phyloP scores from a whole-genome alignment of 305 asterid species.

The Plantago rigida region DNA sequence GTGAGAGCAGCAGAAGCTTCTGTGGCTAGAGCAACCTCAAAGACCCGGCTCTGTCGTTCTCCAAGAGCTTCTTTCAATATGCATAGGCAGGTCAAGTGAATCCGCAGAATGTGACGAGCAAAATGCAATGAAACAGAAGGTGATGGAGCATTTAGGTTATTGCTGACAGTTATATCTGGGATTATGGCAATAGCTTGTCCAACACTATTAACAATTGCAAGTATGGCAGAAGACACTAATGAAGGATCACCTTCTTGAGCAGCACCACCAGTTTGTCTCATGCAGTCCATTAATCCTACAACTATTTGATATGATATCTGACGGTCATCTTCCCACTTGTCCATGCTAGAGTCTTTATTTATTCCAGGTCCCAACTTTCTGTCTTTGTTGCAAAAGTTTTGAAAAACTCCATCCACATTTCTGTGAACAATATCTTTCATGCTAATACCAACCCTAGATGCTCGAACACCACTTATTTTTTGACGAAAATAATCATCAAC shows the following conservation, averaged over 20 bases:
- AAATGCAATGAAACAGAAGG: constrained; percentile 49
- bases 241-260: constrained; percentile 99
- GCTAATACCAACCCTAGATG: constrained; percentile 71
- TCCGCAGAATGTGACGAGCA: constrained; percentile 62
- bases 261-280: constrained; percentile 99
- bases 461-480: constrained; percentile 69
- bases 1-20: constrained; percentile 78
- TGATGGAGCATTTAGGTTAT: constrained; percentile 41
- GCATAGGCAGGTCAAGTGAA: constrained; percentile 71
- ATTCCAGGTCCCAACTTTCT: constrained; percentile 51
- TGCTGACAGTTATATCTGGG: constrained; percentile 55
- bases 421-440: constrained; percentile 86
- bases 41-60: constrained; percentile 94
- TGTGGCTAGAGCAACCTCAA: constrained; percentile 94
- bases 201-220: constrained; percentile 70
- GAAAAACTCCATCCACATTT: constrained; percentile 69
- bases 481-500: constrained; percentile 87
- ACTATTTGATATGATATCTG: constrained; percentile 77
- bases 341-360: constrained; percentile 46
- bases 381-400: constrained; percentile 50
- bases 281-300: constrained; percentile 85
- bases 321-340: constrained; percentile 64
- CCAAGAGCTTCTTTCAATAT: constrained; percentile 93
- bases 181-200: constrained; percentile 71
- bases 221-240: constrained; percentile 82